A percentile compares a stretch with the other conserved stretches of the same genome.
phyloP scores from a whole-genome alignment of 2,329 filamentous ascomycete species.

The Monosporascus sp. region DNA sequence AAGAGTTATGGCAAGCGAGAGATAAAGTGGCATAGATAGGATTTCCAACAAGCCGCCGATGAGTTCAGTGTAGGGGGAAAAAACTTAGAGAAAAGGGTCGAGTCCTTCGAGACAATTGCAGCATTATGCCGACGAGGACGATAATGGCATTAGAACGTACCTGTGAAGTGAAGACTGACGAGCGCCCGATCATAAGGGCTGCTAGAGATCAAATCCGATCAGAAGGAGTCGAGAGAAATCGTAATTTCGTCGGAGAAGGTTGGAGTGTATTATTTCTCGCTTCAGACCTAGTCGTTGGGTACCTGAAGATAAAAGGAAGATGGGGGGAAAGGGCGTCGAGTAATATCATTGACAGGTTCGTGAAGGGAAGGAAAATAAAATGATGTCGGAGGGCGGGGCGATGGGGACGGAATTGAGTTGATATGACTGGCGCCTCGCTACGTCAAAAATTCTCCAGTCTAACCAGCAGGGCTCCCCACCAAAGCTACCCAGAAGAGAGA shows the following conservation, averaged over 20 bases:
- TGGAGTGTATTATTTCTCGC: constrained; percentile 1
- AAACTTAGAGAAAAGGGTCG: background rate
- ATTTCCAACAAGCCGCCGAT: background rate
- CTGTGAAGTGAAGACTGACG: constrained; percentile 82
- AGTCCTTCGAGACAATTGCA: constrained; percentile 3
- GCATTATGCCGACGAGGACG: background rate
- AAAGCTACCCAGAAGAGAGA: background rate
- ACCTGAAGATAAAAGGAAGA: too few species aligned
- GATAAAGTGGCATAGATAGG: background rate
- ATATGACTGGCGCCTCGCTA: background rate
- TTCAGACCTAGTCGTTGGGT: too few species aligned
- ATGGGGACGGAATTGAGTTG: background rate
- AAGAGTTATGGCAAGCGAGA: background rate
- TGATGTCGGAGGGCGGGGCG: background rate
- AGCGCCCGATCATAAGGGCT: constrained; percentile 82
- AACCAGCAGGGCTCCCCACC: background rate
- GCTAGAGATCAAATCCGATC: constrained; percentile 31
- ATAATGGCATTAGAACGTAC: constrained; percentile 41
- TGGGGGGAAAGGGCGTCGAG: too few species aligned
- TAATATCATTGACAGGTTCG: background rate
- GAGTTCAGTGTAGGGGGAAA: background rate
- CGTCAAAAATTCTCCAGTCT: background rate
- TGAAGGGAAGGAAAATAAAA: background rate
- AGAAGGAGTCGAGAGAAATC: constrained; percentile 13
- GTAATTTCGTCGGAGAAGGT: constrained; percentile 9